Evolutionary conservation across 2,329 filamentous ascomycete species (phyloP).

Genomic region (Periconia sp.): DNA sequence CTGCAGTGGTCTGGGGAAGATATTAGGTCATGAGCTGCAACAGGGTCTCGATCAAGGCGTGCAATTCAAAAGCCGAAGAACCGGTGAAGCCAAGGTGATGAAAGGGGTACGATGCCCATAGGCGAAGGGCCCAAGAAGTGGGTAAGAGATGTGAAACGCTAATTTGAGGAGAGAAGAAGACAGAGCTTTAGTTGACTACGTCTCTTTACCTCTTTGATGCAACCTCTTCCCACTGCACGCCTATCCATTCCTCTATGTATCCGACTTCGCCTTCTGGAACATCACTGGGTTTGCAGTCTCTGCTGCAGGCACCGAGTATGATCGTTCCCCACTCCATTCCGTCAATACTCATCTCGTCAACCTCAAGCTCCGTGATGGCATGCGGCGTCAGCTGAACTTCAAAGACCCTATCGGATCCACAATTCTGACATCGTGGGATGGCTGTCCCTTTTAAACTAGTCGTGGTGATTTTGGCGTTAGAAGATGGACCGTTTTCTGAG

Average conservation of each 20-base stretch:
- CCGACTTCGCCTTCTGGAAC: conserved; percentile 68
- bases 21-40: neutral
- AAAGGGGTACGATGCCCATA: too few species aligned
- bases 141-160: too few species aligned
- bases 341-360: conserved; percentile 68
- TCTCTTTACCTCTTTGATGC: conserved; percentile 26
- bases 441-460: conserved; percentile 27
- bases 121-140: too few species aligned
- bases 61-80: too few species aligned
- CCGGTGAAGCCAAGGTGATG: too few species aligned
- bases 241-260: conserved; percentile 95
- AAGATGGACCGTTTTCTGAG: conserved; percentile 32
- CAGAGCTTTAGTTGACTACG: too few species aligned
- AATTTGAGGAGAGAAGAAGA: too few species aligned
- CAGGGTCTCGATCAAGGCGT: too few species aligned
- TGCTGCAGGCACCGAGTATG: conserved; percentile 81
- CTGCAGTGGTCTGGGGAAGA: neutral
- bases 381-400: conserved; percentile 93
- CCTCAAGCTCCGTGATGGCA: conserved; percentile 87
- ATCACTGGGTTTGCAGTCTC: conserved; percentile 72
- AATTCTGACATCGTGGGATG: conserved; percentile 79
- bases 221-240: conserved; percentile 94
- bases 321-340: conserved; percentile 99
- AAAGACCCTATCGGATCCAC: conserved; percentile 77
- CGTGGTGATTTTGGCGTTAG: conserved; percentile 37